phyloP scores from a whole-genome alignment of 306 rosid genomes.

The Sphenostylis stenocarpa region DNA sequence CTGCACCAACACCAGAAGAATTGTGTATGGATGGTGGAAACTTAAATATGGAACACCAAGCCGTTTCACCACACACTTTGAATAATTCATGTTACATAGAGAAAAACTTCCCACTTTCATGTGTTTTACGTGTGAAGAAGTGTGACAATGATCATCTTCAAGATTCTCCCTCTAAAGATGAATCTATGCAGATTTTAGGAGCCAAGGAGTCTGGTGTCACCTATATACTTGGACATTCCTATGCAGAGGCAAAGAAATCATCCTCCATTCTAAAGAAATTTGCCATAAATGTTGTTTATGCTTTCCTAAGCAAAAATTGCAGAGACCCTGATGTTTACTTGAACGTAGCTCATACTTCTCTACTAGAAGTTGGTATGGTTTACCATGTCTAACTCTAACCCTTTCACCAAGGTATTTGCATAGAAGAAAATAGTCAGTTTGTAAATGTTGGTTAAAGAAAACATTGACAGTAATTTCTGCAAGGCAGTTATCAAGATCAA shows the following conservation, averaged over 20 bases:
- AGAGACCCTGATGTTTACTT: constrained; percentile 61
- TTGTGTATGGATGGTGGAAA: constrained; percentile 34
- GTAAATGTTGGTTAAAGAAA: constrained; percentile 27
- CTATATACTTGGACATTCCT: constrained; percentile 69
- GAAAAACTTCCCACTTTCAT: constrained; percentile 27
- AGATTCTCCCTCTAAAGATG: constrained; percentile 38
- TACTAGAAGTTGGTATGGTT: constrained; percentile 83
- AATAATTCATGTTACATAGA: constrained; percentile 25
- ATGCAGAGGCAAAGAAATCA: constrained; percentile 71
- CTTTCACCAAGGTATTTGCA: neutral
- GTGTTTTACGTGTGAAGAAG: constrained; percentile 26
- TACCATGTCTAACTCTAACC: constrained; percentile 58
- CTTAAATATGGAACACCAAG: constrained; percentile 28
- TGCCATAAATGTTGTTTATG: constrained; percentile 56
- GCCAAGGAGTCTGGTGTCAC: constrained; percentile 84
- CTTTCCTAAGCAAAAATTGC: constrained; percentile 70
- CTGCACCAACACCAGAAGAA: constrained; percentile 20
- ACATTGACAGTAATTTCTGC: constrained; percentile 14
- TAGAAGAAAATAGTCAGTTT: constrained; percentile 16
- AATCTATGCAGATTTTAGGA: constrained; percentile 54
- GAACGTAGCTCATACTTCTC: constrained; percentile 67
- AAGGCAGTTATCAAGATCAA: constrained; percentile 3
- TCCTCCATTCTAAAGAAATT: constrained; percentile 70
- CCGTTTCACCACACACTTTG: constrained; percentile 29
- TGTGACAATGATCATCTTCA: constrained; percentile 4